Conservation (phyloP, 805 yeast species). For the Yarrowia yakushimensis region DNA sequence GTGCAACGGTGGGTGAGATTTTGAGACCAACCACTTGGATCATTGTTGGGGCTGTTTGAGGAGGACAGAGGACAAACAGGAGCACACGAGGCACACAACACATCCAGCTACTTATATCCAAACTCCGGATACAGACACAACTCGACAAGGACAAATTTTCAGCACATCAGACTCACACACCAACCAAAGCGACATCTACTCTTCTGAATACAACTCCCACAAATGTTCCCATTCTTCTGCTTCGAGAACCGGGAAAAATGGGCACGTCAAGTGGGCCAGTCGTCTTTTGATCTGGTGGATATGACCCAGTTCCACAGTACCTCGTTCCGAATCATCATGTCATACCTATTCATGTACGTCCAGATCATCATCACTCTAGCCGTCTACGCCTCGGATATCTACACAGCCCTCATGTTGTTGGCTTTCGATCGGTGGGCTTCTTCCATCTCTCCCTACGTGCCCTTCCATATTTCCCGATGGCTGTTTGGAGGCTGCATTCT, state of each 20-base stretch:
- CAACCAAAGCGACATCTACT: no score
- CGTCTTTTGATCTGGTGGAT: conserved; percentile 31
- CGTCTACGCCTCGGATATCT: conserved; percentile 63
- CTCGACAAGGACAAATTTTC: background rate
- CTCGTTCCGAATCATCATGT: conserved; percentile 32
- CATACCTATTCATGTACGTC: conserved; percentile 42
- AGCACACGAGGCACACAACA: background rate
- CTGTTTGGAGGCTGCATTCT: conserved; percentile 78
- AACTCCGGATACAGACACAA: background rate
- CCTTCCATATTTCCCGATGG: conserved; percentile 59
- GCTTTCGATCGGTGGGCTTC: conserved; percentile 71
- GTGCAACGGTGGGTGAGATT: background rate
- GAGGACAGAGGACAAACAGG: background rate
- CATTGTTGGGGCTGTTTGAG: conserved; percentile 6
- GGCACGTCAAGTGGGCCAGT: conserved; percentile 31
- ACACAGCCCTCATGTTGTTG: conserved; percentile 69
- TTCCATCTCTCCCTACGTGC: conserved; percentile 46
- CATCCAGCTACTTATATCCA: background rate
- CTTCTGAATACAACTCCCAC: no score
- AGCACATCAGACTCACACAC: background rate
- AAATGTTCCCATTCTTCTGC: conserved; percentile 14
- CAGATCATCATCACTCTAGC: conserved; percentile 48
- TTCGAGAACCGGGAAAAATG: conserved; percentile 28
- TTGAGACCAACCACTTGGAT: background rate
- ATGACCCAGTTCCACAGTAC: conserved; percentile 29